Evolutionary conservation across 768 basidiomycete species (phyloP).

Genomic region (Tulasnella sp.): DNA sequence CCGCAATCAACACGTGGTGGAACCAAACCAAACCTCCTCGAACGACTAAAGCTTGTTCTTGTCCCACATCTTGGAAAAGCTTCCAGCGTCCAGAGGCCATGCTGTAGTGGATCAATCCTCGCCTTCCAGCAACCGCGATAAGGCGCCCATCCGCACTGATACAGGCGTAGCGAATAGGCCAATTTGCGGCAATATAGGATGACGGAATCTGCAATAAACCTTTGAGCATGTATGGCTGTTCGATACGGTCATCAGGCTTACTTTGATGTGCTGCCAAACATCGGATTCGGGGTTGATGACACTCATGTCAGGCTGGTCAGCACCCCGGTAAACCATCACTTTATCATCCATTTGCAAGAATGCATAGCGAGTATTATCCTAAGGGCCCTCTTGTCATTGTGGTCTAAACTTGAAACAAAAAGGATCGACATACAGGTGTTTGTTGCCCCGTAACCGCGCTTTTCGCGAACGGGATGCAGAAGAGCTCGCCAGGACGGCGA

Average conservation of each 20-base stretch:
- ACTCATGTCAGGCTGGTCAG: conserved; percentile 97
- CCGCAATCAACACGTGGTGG: conserved; percentile 88
- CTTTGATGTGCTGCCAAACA: conserved; percentile 97
- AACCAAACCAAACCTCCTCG: conserved; percentile 95
- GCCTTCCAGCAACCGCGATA: conserved; percentile 86
- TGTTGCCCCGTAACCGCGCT: conserved; percentile 90
- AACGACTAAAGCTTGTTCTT: conserved; percentile 84
- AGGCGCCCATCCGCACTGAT: conserved; percentile 87
- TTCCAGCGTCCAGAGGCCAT: conserved; percentile 95
- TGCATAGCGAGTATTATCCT: conserved; percentile 95
- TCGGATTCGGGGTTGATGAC: conserved; percentile 97
- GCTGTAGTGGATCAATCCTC: conserved; percentile 91
- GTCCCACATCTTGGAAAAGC: conserved; percentile 68
- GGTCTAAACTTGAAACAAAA: background rate
- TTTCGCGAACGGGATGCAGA: conserved; percentile 88
- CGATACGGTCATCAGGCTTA: conserved; percentile 32
- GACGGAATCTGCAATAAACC: conserved; percentile 65
- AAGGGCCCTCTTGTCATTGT: background rate
- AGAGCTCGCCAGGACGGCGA: conserved; percentile 53
- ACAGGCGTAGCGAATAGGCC: conserved; percentile 91
- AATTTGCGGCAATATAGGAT: conserved; percentile 82
- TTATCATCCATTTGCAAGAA: conserved; percentile 95
- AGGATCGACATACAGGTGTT: conserved; percentile 61
- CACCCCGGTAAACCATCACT: conserved; percentile 87
- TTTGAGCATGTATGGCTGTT: background rate